Evolutionary conservation across 306 rosid genomes (phyloP), one percentile per base, ranked within the genome.

Genomic region (Cucurbita pepo): DNA sequence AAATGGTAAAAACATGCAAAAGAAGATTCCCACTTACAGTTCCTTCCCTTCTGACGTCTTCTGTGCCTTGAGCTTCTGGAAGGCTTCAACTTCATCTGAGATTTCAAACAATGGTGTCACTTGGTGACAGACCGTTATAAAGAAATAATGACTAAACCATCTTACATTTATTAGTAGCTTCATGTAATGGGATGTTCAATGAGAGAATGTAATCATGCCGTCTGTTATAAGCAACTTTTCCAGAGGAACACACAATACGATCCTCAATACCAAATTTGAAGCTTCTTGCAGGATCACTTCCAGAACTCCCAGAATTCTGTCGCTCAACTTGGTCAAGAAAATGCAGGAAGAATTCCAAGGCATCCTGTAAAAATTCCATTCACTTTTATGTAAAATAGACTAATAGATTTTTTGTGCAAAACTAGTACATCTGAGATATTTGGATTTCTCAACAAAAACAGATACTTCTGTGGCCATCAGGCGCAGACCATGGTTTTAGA

Each of bases 261-360:
- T 94, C 99, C 85, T 94, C 99, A 78, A 94, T 79, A 61, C 99
- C 99, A 78, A 94, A 91, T 87, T 89, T 91, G 85, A 94, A 94
- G 79, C 95, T 81, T 86, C 83, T 87, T 38, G 89, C 83, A 80
- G 99, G 96, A 86, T 89, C 91, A 76, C 71, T 78, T 76, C 84
- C 95, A 81, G 81, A 63, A 74, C 82, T 86, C 76, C 84, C 96
- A 72, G 77, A 12, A 86, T 88, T 83, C 79, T 81, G 83, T 43
- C 91, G 84, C 81, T 94, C 99, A 52, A 91, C 97, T 86, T 94
- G 96, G 75, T 91, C 99, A 69, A 94, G 83, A 83, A 91, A 89
- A 82, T 94, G 99, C 36, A 94, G 86, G 89, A 94, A 91, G 82
- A 94, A 94, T 77, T 94, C 99, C 92, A 94, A 84, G 65, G 99